phyloP scores from a whole-genome alignment of 805 yeast species.

The Saccharomycopsis olivae region DNA sequence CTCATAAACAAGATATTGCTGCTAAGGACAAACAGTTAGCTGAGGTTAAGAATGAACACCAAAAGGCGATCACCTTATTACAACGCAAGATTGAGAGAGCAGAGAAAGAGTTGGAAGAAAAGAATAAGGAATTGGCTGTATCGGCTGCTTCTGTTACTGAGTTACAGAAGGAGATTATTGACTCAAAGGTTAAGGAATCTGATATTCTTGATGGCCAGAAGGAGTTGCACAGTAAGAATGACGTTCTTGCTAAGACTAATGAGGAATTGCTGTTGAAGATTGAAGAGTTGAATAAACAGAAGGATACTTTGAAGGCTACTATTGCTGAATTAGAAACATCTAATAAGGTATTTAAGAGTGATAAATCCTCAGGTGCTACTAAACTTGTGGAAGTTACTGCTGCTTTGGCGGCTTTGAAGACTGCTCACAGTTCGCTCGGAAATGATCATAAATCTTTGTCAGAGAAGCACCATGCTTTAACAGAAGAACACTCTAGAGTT shows the following conservation, averaged over 20 bases:
- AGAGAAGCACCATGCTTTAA: conserved; percentile 21
- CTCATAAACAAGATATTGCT: no score
- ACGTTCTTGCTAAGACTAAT: background rate
- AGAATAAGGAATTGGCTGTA: conserved; percentile 1
- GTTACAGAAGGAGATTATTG: conserved; percentile 11
- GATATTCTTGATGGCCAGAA: conserved; percentile 5
- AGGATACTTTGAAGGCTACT: background rate
- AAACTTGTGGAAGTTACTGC: conserved; percentile 13
- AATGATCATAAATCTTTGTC: conserved; percentile 26
- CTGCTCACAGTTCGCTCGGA: conserved; percentile 16
- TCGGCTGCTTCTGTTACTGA: conserved; percentile 3
- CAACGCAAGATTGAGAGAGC: background rate
- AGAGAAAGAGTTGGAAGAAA: background rate
- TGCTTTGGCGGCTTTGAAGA: conserved; percentile 14
- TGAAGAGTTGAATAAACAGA: background rate
- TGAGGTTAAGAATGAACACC: no score
- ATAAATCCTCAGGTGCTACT: conserved; percentile 7
- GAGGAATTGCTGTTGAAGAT: conserved; percentile 2
- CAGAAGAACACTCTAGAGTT: conserved; percentile 19
- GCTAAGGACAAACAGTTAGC: no score
- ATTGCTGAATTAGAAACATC: conserved; percentile 1
- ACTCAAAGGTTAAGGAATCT: conserved; percentile 9
- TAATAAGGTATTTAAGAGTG: conserved; percentile 2
- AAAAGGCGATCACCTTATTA: no score
- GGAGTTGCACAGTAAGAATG: background rate